A percentile compares a stretch with the other conserved stretches of the same genome.
phyloP scores from a whole-genome alignment of 2,329 filamentous ascomycete species.

The Immersiporthe knoxdaviesiana region DNA sequence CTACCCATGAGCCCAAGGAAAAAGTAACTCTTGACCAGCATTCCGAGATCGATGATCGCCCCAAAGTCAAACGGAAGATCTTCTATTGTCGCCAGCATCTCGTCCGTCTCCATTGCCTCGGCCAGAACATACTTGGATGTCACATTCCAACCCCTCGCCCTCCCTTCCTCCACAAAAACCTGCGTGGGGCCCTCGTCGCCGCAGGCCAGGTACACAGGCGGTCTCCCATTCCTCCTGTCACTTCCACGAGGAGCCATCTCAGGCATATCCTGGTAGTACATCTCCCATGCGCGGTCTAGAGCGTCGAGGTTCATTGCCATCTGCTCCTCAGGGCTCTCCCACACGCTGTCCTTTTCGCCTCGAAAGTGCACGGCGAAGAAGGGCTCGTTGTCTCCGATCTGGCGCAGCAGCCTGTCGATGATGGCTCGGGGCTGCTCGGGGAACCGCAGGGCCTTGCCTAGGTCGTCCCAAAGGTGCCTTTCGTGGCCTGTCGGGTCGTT shows the following conservation, averaged over 20 bases:
- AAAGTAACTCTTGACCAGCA: constrained; percentile 39
- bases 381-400: constrained; percentile 31
- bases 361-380: constrained; percentile 43
- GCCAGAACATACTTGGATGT: constrained; percentile 40
- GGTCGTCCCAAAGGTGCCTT: constrained; percentile 40
- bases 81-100: constrained; percentile 34
- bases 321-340: constrained; percentile 39
- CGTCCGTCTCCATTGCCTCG: constrained; percentile 20
- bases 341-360: constrained; percentile 42
- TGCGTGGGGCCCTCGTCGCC: constrained; percentile 38
- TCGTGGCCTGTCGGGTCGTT: constrained; percentile 41
- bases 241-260: background rate
- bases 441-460: constrained; percentile 38
- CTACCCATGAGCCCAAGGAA: constrained; percentile 41
- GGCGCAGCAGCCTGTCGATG: constrained; percentile 32
- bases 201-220: constrained; percentile 41
- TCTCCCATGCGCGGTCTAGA: constrained; percentile 39
- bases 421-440: constrained; percentile 34
- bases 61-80: constrained; percentile 41
- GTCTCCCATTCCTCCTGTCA: constrained; percentile 30
- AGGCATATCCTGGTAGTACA: constrained; percentile 30
- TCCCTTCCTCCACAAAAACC: constrained; percentile 36
- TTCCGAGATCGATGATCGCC: constrained; percentile 40
- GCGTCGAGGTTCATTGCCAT: constrained; percentile 39
- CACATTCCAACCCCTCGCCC: constrained; percentile 39